Evolutionary conservation across 139 green algal genomes (phyloP).

Genomic region (Picochlorum sp.): DNA sequence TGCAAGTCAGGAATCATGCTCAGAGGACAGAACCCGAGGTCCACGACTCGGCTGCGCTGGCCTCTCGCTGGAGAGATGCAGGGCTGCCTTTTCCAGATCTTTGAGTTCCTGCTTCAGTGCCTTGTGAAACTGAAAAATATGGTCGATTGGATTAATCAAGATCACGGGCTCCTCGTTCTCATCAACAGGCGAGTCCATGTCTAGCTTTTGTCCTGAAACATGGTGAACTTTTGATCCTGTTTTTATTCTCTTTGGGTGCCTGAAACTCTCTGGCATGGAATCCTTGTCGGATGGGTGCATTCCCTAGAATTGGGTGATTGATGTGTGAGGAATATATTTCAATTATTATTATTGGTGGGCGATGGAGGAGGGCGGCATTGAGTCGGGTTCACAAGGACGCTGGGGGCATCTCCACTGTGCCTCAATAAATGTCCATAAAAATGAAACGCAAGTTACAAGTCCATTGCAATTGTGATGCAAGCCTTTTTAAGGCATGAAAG

Average conservation of each 20-base stretch:
- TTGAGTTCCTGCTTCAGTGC: constrained; percentile 61
- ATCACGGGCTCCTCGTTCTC: constrained; percentile 3
- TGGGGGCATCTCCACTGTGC: no score
- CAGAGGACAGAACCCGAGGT: not conserved
- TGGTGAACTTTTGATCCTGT: not conserved
- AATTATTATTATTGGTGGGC: no score
- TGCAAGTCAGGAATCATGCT: constrained; percentile 45
- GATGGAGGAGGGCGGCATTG: no score
- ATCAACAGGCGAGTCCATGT: not conserved
- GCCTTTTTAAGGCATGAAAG: no score
- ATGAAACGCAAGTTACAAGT: no score
- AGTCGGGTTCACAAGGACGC: no score
- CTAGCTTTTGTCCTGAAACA: no score
- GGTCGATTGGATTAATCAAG: constrained; percentile 76
- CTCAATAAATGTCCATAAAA: no score
- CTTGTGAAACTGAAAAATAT: constrained; percentile 91
- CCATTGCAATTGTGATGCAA: no score
- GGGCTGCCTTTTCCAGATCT: constrained; percentile 67
- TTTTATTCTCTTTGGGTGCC: not conserved
- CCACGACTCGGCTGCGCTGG: constrained; percentile 7
- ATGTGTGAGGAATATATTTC: no score
- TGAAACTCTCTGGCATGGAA: not conserved
- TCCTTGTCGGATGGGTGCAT: no score
- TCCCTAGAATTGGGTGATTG: no score
- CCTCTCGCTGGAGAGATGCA: constrained; percentile 30